These are phyloP conservation scores for Yarrowia hollandica DNA, from an alignment of 805 yeast genomes.

Conservation along the genomic window DNA sequence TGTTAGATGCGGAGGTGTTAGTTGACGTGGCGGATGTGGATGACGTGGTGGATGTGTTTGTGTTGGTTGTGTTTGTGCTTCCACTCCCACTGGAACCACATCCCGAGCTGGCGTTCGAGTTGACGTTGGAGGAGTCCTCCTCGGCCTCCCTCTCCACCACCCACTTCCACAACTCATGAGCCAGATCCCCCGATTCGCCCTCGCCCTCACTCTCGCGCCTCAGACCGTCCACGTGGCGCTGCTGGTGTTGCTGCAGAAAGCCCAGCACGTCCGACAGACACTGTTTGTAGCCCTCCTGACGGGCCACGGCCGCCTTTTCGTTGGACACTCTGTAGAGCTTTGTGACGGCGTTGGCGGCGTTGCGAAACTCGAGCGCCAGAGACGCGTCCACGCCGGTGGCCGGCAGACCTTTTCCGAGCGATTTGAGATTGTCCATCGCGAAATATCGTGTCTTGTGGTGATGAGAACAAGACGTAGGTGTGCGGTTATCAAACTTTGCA, in stretches of 20 bases:
- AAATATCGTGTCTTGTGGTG: neutral
- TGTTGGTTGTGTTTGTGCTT: neutral
- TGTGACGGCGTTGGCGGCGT: conserved; percentile 38
- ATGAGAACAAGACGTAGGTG: neutral
- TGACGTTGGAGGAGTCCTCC: neutral
- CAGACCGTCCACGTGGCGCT: conserved; percentile 19
- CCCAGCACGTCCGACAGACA: conserved; percentile 23
- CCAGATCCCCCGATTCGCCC: conserved; percentile 11
- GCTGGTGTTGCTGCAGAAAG: conserved; percentile 26
- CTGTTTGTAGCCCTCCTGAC: conserved; percentile 30
- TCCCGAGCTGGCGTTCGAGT: too few relatives aligned
- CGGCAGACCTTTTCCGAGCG: conserved; percentile 34
- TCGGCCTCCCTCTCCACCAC: conserved; percentile 4
- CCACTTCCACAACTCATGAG: conserved; percentile 28
- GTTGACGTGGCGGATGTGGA: neutral
- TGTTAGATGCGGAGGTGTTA: neutral
- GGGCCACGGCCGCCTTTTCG: conserved; percentile 32
- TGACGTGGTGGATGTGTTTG: neutral
- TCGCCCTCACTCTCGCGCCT: conserved; percentile 12
- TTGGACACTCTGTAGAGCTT: conserved; percentile 37
- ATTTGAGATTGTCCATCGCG: conserved; percentile 34
- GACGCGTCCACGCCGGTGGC: conserved; percentile 33
- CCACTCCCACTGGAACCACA: too few relatives aligned
- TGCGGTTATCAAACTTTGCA: conserved; percentile 14
- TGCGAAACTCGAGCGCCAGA: conserved; percentile 36